Conservation (phyloP, 192 early-diverging fungal species). For the Coemansia biformis region DNA sequence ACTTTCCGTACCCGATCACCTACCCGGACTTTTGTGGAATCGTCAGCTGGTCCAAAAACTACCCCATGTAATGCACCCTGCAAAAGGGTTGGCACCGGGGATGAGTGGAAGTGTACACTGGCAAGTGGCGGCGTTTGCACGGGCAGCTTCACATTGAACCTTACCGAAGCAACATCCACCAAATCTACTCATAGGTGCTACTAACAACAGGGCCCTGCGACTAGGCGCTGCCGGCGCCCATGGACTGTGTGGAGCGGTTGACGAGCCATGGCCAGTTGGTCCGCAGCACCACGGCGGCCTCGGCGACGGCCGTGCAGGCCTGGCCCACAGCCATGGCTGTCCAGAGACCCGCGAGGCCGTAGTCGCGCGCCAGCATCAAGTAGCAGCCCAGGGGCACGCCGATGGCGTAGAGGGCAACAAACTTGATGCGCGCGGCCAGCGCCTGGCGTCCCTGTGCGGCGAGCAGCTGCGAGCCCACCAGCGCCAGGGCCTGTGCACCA, state of each 20-base stretch:
- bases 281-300: constrained; percentile 17
- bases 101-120: too few species aligned
- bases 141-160: too few species aligned
- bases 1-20: too few species aligned
- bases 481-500: constrained; percentile 48
- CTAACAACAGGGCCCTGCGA: too few species aligned
- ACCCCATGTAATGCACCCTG: too few species aligned
- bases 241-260: constrained; percentile 19
- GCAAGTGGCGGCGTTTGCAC: too few species aligned
- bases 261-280: constrained; percentile 32
- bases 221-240: too few species aligned
- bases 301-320: constrained; percentile 19
- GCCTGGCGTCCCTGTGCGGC: constrained; percentile 54
- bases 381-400: constrained; percentile 55
- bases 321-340: constrained; percentile 48
- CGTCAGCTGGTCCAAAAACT: too few species aligned
- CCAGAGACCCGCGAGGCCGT: constrained; percentile 68
- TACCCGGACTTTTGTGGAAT: too few species aligned
- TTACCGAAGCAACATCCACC: too few species aligned
- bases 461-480: constrained; percentile 56
- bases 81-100: too few species aligned
- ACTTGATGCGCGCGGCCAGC: constrained; percentile 50
- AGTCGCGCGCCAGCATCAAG: constrained; percentile 42
- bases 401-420: constrained; percentile 47
- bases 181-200: too few species aligned